These are phyloP conservation scores for Pachyrhizus erosus DNA, from an alignment of 306 rosid genomes.

Conservation along the genomic window DNA sequence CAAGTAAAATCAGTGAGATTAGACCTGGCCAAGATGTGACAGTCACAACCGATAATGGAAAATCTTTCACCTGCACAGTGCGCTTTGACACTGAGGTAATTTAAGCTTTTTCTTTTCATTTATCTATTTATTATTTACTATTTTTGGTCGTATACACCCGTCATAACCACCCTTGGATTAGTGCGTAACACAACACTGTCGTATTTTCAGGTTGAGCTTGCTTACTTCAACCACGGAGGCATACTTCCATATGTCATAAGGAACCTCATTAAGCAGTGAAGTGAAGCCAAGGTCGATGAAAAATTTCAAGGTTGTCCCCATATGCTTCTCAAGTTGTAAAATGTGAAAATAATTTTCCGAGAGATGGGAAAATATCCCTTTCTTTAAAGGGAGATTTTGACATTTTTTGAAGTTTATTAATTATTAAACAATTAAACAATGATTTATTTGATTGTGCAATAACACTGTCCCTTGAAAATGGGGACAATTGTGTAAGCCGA, in stretches of 20 bases:
- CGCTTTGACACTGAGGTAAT: constrained; percentile 95
- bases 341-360: constrained; percentile 43
- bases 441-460: background rate
- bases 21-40: constrained; percentile 93
- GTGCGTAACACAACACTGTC: background rate
- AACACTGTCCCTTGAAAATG: constrained; percentile 10
- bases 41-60: constrained; percentile 79
- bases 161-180: background rate
- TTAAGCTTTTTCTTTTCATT: constrained; percentile 10
- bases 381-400: constrained; percentile 38
- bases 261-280: constrained; percentile 75
- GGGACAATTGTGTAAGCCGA: constrained; percentile 2
- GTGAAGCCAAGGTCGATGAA: constrained; percentile 47
- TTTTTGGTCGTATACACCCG: background rate
- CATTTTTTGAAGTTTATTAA: background rate
- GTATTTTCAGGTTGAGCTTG: constrained; percentile 81
- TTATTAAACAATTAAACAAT: constrained; percentile 15
- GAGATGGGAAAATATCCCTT: constrained; percentile 42
- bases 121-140: background rate
- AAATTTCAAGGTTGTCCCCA: background rate
- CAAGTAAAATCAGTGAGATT: constrained; percentile 67
- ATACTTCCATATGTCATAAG: constrained; percentile 85
- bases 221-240: constrained; percentile 86
- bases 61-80: constrained; percentile 78
- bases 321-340: constrained; percentile 35